phyloP scores from a whole-genome alignment of 345 rosid genomes.

The Atalantia buxifolia region DNA sequence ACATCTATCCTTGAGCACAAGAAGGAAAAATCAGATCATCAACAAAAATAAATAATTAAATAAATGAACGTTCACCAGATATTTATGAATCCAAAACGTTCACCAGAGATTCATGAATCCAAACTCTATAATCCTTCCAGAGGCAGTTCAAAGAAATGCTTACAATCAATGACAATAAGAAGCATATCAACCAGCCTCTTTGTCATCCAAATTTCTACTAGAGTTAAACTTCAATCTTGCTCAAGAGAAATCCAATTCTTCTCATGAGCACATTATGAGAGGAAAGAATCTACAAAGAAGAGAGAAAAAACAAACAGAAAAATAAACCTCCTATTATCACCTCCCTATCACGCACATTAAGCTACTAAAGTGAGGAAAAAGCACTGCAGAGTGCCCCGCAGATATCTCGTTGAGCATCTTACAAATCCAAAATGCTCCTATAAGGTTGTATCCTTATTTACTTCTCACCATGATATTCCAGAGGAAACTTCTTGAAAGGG shows the following conservation, averaged over 20 bases:
- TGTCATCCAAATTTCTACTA: not conserved
- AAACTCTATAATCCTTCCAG: not conserved
- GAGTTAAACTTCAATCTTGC: not conserved
- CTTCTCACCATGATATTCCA: not conserved
- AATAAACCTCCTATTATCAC: not conserved
- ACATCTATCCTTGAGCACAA: not conserved
- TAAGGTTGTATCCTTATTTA: not conserved
- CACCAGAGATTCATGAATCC: not conserved
- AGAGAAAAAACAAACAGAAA: not conserved
- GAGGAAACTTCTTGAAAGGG: not conserved
- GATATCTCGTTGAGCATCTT: not conserved
- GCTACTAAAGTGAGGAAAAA: not conserved
- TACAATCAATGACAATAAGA: not conserved
- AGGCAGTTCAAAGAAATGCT: not conserved
- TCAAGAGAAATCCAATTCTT: not conserved
- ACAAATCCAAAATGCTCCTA: not conserved
- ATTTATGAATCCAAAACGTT: too few relatives aligned
- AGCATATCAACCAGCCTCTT: not conserved
- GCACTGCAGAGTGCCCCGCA: not conserved
- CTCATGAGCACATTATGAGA: not conserved
- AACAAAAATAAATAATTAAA: too few relatives aligned
- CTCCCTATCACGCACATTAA: not conserved
- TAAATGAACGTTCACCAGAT: too few relatives aligned
- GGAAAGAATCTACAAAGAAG: not conserved
- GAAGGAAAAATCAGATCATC: not conserved